phyloP scores from a whole-genome alignment of 345 rosid genomes.

The Hibiscus tridactylites region DNA sequence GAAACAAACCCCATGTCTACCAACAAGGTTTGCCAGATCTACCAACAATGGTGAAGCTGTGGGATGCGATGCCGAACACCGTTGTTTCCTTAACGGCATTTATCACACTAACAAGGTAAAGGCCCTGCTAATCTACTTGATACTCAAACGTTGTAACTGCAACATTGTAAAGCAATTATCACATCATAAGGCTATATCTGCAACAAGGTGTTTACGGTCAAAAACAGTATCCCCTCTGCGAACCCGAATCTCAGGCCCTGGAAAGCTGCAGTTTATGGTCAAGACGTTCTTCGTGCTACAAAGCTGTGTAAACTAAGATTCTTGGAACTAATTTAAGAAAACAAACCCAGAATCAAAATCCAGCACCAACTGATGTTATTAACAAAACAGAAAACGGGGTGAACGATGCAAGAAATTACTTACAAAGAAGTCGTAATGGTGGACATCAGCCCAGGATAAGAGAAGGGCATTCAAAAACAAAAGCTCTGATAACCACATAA shows the following conservation, averaged over 20 bases:
- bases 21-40: no score
- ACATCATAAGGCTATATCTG: no score
- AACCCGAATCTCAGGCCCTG: slow-evolving; percentile 38
- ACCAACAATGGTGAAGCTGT: no score
- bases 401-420: not conserved
- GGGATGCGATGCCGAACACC: no score
- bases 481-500: not conserved
- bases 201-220: no score
- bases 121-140: no score
- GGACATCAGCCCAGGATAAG: not conserved
- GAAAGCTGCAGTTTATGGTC: slow-evolving; percentile 39
- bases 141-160: no score
- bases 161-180: not conserved
- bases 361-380: no score
- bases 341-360: not conserved
- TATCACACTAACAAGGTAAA: no score
- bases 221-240: slow-evolving; percentile 21
- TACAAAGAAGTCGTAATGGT: not conserved
- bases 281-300: slow-evolving; percentile 29
- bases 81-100: no score
- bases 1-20: no score
- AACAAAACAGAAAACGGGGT: not conserved
- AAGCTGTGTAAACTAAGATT: slow-evolving; percentile 8
- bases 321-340: not conserved
- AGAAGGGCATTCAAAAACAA: not conserved